Percentiles rank a stretch among this genome's conserved stretches.
These are phyloP conservation scores for Solanum bukasovii DNA, from an alignment of 257 asterid species.

Conservation along the genomic window DNA sequence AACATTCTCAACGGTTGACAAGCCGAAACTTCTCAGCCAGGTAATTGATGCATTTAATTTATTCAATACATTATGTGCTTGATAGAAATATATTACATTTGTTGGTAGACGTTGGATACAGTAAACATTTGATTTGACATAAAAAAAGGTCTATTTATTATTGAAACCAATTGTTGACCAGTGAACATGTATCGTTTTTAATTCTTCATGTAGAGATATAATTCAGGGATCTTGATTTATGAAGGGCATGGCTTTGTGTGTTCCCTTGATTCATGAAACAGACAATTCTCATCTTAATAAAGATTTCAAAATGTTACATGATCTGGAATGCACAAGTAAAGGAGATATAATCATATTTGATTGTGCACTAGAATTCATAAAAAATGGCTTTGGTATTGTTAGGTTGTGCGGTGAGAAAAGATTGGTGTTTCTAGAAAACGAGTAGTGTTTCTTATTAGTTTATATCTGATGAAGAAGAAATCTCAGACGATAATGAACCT, in stretches of 20 bases:
- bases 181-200: not conserved
- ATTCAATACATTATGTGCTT: not conserved
- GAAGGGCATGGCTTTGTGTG: not conserved
- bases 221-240: not conserved
- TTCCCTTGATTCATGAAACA: not conserved
- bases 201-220: not conserved
- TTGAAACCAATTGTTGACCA: not conserved
- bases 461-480: not conserved
- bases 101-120: not conserved
- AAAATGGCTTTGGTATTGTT: not conserved
- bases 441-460: not conserved
- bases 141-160: not conserved
- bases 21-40: slow-evolving; percentile 96
- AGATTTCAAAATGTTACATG: not conserved
- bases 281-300: not conserved
- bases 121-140: not conserved
- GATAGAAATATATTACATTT: not conserved
- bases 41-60: slow-evolving; percentile 18
- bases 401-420: not conserved
- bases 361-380: not conserved
- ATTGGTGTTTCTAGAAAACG: not conserved
- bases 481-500: slow-evolving; percentile 14
- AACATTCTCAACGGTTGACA: slow-evolving; percentile 84
- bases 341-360: not conserved
- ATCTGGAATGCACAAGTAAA: not conserved